Conservation (phyloP, 2,329 filamentous ascomycete species). For the Curvularia sp. region DNA sequence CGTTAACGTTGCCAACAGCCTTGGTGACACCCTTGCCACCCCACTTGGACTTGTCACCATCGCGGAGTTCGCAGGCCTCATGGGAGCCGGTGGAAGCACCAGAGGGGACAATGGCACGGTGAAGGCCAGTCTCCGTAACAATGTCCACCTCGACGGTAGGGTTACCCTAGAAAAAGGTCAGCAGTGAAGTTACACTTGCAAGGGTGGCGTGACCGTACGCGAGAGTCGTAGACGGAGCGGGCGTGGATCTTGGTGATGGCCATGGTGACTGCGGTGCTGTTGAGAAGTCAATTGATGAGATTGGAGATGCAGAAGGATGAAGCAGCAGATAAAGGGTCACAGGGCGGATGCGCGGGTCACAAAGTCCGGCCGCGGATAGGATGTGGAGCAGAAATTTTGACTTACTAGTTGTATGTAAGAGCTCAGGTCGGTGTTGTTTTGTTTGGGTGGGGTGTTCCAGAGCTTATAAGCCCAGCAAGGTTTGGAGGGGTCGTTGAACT, state of each 20-base stretch:
- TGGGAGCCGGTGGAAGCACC: conserved; percentile 81
- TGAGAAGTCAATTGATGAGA: conserved; percentile 36
- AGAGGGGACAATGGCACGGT: conserved; percentile 96
- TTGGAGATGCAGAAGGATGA: conserved; percentile 15
- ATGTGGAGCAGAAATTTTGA: conserved; percentile 33
- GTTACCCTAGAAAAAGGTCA: conserved; percentile 66
- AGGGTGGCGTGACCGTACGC: conserved; percentile 49
- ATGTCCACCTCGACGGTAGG: conserved; percentile 98
- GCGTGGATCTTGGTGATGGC: conserved; percentile 66
- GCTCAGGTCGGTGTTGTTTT: conserved; percentile 36
- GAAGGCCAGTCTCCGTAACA: conserved; percentile 93
- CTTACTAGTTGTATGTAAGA: conserved; percentile 44
- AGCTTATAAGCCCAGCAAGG: conserved; percentile 33
- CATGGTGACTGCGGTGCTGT: conserved; percentile 66
- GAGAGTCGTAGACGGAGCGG: conserved; percentile 95
- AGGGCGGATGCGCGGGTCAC: conserved; percentile 35
- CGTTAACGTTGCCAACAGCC: conserved; percentile 64
- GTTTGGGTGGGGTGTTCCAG: conserved; percentile 32
- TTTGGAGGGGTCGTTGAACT: conserved; percentile 36
- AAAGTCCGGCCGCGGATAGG: conserved; percentile 48
- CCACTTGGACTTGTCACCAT: conserved; percentile 62
- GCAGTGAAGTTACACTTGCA: conserved; percentile 1
- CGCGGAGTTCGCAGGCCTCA: conserved; percentile 62
- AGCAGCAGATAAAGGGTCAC: conserved; percentile 37
- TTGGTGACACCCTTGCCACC: conserved; percentile 64